These are phyloP conservation scores for Irpex sp. DNA, from an alignment of 1,284 basidiomycete species.

Conservation along the genomic window DNA sequence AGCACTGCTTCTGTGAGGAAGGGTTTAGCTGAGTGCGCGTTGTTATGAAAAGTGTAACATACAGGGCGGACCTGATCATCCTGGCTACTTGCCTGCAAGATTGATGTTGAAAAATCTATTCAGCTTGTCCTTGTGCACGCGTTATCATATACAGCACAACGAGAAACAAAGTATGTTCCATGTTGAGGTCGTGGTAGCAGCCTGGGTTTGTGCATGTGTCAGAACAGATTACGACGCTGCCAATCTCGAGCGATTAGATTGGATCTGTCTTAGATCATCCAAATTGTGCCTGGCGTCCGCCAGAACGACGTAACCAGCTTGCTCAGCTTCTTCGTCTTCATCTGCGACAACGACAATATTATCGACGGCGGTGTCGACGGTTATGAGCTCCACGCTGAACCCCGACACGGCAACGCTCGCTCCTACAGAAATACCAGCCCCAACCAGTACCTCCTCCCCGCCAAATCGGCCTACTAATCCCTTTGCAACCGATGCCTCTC, in stretches of 20 bases:
- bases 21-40: no score
- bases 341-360: neutral
- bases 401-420: constrained; percentile 3
- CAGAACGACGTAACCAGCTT: neutral
- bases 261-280: no score
- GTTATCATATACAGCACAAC: no score
- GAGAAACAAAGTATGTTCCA: neutral
- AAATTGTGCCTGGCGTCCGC: no score
- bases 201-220: neutral
- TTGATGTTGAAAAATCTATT: no score
- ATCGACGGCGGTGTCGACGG: constrained; percentile 3
- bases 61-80: no score
- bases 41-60: no score
- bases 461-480: constrained; percentile 8
- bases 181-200: neutral
- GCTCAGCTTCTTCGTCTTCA: neutral
- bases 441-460: constrained; percentile 5
- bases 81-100: no score
- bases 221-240: neutral
- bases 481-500: constrained; percentile 19
- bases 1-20: no score
- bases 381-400: constrained; percentile 1
- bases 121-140: no score
- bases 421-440: neutral
- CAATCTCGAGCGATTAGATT: neutral